Evolutionary conservation across 306 rosid genomes (phyloP).

Genomic region (Castanea crenata): DNA sequence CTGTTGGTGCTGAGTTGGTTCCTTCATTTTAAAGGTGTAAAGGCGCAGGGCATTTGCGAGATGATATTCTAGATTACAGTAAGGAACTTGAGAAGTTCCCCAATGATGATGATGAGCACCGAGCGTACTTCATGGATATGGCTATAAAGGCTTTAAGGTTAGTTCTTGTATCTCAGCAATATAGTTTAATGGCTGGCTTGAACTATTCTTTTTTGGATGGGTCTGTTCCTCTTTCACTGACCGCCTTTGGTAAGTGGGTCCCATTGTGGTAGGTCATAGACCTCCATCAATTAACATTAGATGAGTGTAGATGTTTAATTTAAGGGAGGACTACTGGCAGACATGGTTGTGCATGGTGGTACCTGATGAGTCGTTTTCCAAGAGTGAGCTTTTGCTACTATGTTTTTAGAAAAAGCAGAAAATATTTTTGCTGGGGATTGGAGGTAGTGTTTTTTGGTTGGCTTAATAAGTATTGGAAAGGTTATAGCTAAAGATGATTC

Average conservation of each 20-base stretch:
- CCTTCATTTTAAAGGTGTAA: conserved; percentile 60
- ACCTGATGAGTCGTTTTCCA: not conserved
- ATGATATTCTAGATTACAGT: conserved; percentile 68
- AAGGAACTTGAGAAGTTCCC: conserved; percentile 59
- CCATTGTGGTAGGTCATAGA: not conserved
- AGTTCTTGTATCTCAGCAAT: not conserved
- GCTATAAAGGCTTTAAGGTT: conserved; percentile 86
- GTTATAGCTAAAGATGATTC: not conserved
- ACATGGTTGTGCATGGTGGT: not conserved
- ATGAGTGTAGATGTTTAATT: not conserved
- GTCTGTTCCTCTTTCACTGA: not conserved
- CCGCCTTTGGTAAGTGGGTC: not conserved
- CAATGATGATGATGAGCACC: conserved; percentile 66
- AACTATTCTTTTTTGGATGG: not conserved
- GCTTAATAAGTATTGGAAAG: not conserved
- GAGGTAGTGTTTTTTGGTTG: not conserved
- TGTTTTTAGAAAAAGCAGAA: not conserved
- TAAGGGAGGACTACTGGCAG: not conserved
- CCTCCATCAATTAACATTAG: not conserved
- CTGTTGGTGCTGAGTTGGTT: conserved; percentile 25
- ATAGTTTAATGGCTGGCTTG: not conserved
- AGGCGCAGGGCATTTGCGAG: conserved; percentile 85
- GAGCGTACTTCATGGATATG: conserved; percentile 68
- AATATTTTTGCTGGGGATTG: not conserved
- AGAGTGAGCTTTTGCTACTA: not conserved